phyloP scores from a whole-genome alignment of 176 grass and related monocot species.

The Alloteropsis semialata region DNA sequence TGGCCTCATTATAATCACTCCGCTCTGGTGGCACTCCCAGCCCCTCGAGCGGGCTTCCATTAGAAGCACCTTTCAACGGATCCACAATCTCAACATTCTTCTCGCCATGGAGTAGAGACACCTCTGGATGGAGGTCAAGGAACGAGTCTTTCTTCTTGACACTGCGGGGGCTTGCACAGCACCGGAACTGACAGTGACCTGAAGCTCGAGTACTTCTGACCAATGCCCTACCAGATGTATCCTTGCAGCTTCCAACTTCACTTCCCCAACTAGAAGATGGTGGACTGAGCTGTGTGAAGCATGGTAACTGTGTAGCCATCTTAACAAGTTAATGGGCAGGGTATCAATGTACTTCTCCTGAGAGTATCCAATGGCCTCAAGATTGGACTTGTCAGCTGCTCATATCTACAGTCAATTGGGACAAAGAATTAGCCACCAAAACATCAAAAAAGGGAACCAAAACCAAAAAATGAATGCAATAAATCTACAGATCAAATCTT shows the following conservation, averaged over 20 bases:
- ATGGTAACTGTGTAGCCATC: conserved; percentile 64
- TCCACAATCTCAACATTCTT: conserved; percentile 19
- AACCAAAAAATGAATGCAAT: not conserved
- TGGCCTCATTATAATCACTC: conserved; percentile 60
- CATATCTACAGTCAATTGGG: not conserved
- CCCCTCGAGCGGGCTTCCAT: conserved; percentile 38
- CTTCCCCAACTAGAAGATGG: conserved; percentile 24
- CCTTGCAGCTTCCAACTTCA: conserved; percentile 1
- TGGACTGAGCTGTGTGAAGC: conserved; percentile 52
- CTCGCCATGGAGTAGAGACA: conserved; percentile 67
- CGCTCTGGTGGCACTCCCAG: conserved; percentile 6
- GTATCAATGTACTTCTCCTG: not conserved
- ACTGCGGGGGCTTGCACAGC: conserved; percentile 34
- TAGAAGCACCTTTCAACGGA: conserved; percentile 12
- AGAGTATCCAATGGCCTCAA: not conserved
- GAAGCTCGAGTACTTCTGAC: not conserved
- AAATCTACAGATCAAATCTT: not conserved
- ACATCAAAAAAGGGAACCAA: not conserved
- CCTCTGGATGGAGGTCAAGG: conserved; percentile 75
- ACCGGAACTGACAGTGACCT: conserved; percentile 29
- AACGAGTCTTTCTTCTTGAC: conserved; percentile 64
- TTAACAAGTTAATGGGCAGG: not conserved
- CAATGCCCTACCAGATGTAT: not conserved
- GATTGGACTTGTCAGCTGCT: not conserved
- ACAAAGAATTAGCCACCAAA: not conserved